Evolutionary conservation across 352 stramenopile genomes (phyloP).

Genomic region (Phytophthora pistaciae): DNA sequence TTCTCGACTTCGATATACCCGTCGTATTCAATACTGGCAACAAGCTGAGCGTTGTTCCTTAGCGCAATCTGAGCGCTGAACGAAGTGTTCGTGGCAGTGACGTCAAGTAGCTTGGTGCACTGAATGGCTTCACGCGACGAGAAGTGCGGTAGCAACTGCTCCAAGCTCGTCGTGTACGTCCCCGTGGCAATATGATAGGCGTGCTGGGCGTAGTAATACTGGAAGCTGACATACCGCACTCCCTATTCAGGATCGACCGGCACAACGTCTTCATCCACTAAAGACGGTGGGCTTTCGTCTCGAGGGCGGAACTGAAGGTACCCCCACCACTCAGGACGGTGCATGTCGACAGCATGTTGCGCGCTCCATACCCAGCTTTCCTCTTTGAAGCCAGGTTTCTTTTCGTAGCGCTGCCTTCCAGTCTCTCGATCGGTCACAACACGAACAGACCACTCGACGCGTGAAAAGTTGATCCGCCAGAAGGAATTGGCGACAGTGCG

Average conservation of each 20-base stretch:
- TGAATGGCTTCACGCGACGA: constrained; percentile 21
- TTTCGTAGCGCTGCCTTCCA: constrained; percentile 53
- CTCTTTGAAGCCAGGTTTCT: constrained; percentile 50
- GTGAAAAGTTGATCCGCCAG: constrained; percentile 92
- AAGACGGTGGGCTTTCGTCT: constrained; percentile 14
- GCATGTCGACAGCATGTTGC: constrained; percentile 89
- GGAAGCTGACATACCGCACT: constrained; percentile 61
- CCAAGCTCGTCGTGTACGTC: constrained; percentile 40
- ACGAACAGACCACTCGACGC: constrained; percentile 80
- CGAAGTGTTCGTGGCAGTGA: constrained; percentile 19
- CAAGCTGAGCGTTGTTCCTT: constrained; percentile 12
- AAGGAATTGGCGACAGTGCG: constrained; percentile 36
- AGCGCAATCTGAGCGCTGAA: constrained; percentile 31
- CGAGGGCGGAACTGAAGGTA: constrained; percentile 82
- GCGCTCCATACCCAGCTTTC: constrained; percentile 93
- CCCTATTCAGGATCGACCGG: constrained; percentile 56
- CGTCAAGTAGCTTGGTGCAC: constrained; percentile 32
- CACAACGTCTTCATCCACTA: constrained; percentile 16
- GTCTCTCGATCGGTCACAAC: constrained; percentile 22
- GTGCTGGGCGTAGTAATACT: constrained; percentile 78
- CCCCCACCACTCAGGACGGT: constrained; percentile 90
- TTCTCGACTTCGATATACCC: constrained; percentile 34
- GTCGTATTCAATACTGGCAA: constrained; percentile 35
- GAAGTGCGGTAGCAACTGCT: constrained; percentile 49
- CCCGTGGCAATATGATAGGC: constrained; percentile 38